Evolutionary conservation across 495 filamentous ascomycete species (phyloP), one percentile per base, ranked within the genome.

Genomic region (Trypethelium eluteriae): DNA sequence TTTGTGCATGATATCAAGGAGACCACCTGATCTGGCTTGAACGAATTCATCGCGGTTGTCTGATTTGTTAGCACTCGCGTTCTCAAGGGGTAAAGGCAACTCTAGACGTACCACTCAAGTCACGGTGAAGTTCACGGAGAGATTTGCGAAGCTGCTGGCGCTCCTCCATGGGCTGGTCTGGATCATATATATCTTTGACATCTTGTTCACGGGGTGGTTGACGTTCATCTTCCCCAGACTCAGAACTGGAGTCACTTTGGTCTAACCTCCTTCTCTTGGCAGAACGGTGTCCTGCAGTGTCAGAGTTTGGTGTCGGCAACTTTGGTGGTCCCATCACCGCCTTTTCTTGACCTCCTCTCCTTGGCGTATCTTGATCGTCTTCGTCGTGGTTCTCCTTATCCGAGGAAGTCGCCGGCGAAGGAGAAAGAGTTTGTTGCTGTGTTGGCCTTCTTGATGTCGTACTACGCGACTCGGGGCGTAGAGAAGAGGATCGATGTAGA

Each of bases 141-240:
- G 16, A 64, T 41, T 32, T 61, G 10, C 91, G 85, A 34, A 96
- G 74, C 46, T 81, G 73, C 53, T 93, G 81, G 38, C 93, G 83
- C 74, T 93, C 85, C n/a, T 88, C 85, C 46, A 88, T 82, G 67
- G 90, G 84, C 72, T 99, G 94, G 70, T 96, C 87, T 0, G 94
- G 94, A 68, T 99, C 91, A 73, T 95, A 99, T 2, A 83, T 83
- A 34, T 86, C 83, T 47, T 84, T 72, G 9, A 72, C 83, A 46
- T 83, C 83, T 39, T 76, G 79, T 50, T 84, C 84, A 5, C 78
- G 81, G 62, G 82, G 81, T 14, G 82, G 79, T 67, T 81, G 79
- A 44, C 77, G 69, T 63, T 83, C 81, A 62, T 75, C 82, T 11
- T 83, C 72, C 39, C 77, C 71, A 66, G 80, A 83, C 68, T 81